Evolutionary conservation across 169 alveolate species (phyloP).

Genomic region (Eimeria sp.): DNA sequence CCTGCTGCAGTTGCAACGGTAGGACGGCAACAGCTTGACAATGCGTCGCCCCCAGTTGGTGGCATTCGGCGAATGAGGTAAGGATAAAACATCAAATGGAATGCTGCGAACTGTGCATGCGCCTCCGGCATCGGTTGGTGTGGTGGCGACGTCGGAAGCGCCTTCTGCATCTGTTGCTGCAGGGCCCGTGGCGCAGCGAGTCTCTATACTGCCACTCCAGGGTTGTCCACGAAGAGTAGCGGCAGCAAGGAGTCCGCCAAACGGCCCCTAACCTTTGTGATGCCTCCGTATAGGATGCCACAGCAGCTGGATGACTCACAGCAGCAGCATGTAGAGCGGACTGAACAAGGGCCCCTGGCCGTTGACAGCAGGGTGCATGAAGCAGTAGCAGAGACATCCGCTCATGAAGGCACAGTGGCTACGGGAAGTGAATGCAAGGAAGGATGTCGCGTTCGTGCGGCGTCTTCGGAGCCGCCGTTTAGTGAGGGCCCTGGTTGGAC

Average conservation of each 20-base stretch:
- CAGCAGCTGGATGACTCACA: slow-evolving; percentile 3
- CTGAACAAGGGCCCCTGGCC: neutral
- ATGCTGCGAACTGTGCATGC: neutral
- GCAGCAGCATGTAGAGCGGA: slow-evolving; percentile 23
- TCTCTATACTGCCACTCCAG: slow-evolving; percentile 83
- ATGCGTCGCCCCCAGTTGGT: neutral
- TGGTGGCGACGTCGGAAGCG: neutral
- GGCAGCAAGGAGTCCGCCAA: neutral
- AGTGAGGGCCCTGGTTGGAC: slow-evolving; percentile 21
- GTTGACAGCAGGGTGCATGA: neutral
- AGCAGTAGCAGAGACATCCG: slow-evolving; percentile 7
- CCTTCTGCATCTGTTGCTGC: slow-evolving; percentile 20
- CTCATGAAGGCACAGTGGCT: neutral
- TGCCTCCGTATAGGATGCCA: slow-evolving; percentile 65
- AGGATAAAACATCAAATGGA: neutral
- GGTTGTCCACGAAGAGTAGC: slow-evolving; percentile 67
- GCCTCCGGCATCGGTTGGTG: slow-evolving; percentile 3
- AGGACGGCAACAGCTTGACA: neutral
- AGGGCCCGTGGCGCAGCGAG: slow-evolving; percentile 78
- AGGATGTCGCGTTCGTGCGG: slow-evolving; percentile 72
- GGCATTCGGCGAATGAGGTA: slow-evolving; percentile 67
- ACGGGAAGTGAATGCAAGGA: neutral
- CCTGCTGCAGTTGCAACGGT: slow-evolving; percentile 63
- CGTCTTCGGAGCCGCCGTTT: slow-evolving; percentile 66
- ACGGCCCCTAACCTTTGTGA: slow-evolving; percentile 49